Evolutionary conservation across 306 rosid species (phyloP).

Genomic region (Argentina anserina): DNA sequence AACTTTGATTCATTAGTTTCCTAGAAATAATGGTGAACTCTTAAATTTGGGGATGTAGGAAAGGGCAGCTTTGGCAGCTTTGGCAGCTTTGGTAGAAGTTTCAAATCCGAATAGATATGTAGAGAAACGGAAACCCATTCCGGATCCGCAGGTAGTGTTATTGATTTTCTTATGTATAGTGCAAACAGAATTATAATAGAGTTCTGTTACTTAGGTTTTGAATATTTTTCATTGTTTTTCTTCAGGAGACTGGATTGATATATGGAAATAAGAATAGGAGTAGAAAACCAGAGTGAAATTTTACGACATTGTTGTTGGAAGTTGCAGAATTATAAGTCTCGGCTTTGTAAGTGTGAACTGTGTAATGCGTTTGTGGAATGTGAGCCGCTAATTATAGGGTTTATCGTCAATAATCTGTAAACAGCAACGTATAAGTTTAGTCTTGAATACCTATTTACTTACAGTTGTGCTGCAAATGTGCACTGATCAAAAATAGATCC

Average conservation of each 20-base stretch:
- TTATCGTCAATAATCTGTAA: not conserved
- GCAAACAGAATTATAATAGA: not conserved
- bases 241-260: constrained; percentile 66
- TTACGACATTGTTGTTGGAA: not conserved
- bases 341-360: not conserved
- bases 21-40: not conserved
- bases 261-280: constrained; percentile 65
- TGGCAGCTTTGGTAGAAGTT: constrained; percentile 57
- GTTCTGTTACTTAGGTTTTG: not conserved
- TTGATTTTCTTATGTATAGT: not conserved
- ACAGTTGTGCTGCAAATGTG: not conserved
- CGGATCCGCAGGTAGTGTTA: constrained; percentile 70
- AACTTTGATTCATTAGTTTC: not conserved
- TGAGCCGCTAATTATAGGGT: not conserved
- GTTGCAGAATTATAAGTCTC: not conserved
- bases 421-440: not conserved
- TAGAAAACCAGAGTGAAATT: constrained; percentile 12
- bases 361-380: not conserved
- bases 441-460: not conserved
- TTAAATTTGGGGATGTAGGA: constrained; percentile 33
- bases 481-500: not conserved
- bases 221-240: not conserved
- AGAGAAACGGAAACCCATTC: constrained; percentile 78
- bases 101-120: constrained; percentile 60
- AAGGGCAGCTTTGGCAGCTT: constrained; percentile 65